These are phyloP conservation scores for Asterophora parasitica DNA, from an alignment of 768 basidiomycete genomes.

Conservation along the genomic window DNA sequence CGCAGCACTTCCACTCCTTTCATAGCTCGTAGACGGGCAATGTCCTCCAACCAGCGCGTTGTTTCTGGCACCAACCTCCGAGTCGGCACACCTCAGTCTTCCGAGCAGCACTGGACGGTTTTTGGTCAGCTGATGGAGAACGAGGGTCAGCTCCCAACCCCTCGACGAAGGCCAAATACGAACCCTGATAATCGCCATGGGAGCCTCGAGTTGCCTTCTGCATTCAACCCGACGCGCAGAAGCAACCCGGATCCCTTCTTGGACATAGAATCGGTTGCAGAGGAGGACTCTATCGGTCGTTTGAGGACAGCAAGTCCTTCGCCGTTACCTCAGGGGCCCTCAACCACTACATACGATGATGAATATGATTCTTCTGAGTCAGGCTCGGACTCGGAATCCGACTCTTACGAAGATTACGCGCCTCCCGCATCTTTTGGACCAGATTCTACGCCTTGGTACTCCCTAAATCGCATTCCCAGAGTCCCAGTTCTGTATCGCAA, in stretches of 20 bases:
- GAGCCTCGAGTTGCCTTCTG: background rate
- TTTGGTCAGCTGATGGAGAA: constrained; percentile 73
- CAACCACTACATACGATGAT: constrained; percentile 11
- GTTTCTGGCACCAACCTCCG: constrained; percentile 14
- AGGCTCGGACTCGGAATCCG: constrained; percentile 13
- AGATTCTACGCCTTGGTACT: constrained; percentile 13
- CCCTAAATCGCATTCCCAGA: constrained; percentile 24
- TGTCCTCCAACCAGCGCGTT: constrained; percentile 10
- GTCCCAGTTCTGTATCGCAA: constrained; percentile 57
- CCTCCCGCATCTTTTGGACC: constrained; percentile 5
- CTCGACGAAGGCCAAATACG: constrained; percentile 9
- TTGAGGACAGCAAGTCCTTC: background rate
- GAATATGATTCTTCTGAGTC: constrained; percentile 20
- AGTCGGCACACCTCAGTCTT: constrained; percentile 6
- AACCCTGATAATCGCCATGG: background rate
- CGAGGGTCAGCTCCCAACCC: constrained; percentile 39
- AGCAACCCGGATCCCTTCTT: constrained; percentile 13
- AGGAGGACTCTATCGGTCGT: background rate
- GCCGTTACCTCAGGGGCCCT: constrained; percentile 1
- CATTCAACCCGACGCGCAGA: constrained; percentile 1
- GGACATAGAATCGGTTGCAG: constrained; percentile 6
- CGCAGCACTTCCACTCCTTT: constrained; percentile 22
- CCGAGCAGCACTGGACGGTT: constrained; percentile 53
- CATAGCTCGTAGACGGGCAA: constrained; percentile 9
- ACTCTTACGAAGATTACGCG: constrained; percentile 6